These are phyloP conservation scores for Pseudogymnoascus sp. DNA, from an alignment of 2,329 filamentous ascomycete species.

Conservation along the genomic window DNA sequence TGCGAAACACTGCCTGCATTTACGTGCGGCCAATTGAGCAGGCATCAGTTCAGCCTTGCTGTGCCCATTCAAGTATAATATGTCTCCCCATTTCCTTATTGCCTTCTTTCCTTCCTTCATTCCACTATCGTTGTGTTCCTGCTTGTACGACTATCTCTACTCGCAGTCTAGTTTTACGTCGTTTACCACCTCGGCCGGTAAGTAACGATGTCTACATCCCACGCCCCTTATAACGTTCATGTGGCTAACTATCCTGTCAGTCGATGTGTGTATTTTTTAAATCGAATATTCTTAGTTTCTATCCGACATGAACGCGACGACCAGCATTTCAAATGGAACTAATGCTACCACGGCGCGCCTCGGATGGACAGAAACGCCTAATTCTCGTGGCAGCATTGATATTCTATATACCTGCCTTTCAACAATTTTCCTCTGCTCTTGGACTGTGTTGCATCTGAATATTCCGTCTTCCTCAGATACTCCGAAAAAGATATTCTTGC, in stretches of 20 bases:
- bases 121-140: not conserved
- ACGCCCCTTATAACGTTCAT: too few species aligned
- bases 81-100: not conserved
- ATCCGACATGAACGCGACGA: not conserved
- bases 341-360: not conserved
- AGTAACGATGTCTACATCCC: not conserved
- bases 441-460: not conserved
- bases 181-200: not conserved
- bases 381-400: not conserved
- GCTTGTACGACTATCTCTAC: not conserved
- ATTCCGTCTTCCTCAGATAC: not conserved
- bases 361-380: not conserved
- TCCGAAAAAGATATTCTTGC: not conserved
- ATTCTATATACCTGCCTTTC: not conserved
- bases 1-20: not conserved
- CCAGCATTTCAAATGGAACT: not conserved
- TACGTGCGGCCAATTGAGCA: not conserved
- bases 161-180: not conserved
- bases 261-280: not conserved
- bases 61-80: not conserved
- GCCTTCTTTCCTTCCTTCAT: not conserved
- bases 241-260: not conserved
- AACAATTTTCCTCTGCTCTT: not conserved
- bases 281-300: not conserved
- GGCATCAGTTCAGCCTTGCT: not conserved